Conservation (phyloP, 1,284 basidiomycete genomes). For the Termitomyces sp. region DNA sequence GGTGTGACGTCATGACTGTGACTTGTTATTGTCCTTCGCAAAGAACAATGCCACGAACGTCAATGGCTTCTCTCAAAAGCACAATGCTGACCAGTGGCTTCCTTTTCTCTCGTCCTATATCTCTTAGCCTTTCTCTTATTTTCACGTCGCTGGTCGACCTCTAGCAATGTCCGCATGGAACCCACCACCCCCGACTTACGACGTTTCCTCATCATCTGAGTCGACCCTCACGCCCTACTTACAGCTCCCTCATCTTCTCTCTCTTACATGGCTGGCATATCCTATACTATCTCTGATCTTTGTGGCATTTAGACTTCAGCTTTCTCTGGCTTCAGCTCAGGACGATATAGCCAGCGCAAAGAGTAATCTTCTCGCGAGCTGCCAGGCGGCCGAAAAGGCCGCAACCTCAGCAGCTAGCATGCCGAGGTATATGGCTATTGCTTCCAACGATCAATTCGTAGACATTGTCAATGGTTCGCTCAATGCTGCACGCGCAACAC, state of each 20-base stretch:
- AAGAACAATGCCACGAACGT: neutral
- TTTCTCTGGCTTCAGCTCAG: slow-evolving; percentile 69
- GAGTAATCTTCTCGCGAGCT: slow-evolving; percentile 68
- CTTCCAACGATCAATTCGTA: slow-evolving; percentile 76
- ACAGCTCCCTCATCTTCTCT: slow-evolving; percentile 74
- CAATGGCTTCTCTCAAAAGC: slow-evolving; percentile 16
- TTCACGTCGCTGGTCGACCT: slow-evolving; percentile 38
- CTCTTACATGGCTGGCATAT: slow-evolving; percentile 81
- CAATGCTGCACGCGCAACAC: slow-evolving; percentile 66
- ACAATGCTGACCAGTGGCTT: slow-evolving; percentile 13
- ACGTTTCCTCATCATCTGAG: slow-evolving; percentile 36
- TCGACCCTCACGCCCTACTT: slow-evolving; percentile 75
- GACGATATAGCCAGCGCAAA: slow-evolving; percentile 68
- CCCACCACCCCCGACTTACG: slow-evolving; percentile 50
- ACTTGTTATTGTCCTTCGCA: neutral
- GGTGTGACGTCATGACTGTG: neutral
- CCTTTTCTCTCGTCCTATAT: slow-evolving; percentile 16
- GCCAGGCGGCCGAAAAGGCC: slow-evolving; percentile 77
- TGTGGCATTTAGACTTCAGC: slow-evolving; percentile 74
- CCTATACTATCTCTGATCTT: slow-evolving; percentile 85
- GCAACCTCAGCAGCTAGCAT: slow-evolving; percentile 79
- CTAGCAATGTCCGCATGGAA: slow-evolving; percentile 30
- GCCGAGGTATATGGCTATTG: slow-evolving; percentile 82
- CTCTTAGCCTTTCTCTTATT: slow-evolving; percentile 15
- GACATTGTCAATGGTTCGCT: slow-evolving; percentile 77